A percentile compares a stretch with the other conserved stretches of the same genome.
These are phyloP conservation scores for Ampelocalamus luodianensis DNA, from an alignment of 176 grass and related monocot species.

Conservation along the genomic window DNA sequence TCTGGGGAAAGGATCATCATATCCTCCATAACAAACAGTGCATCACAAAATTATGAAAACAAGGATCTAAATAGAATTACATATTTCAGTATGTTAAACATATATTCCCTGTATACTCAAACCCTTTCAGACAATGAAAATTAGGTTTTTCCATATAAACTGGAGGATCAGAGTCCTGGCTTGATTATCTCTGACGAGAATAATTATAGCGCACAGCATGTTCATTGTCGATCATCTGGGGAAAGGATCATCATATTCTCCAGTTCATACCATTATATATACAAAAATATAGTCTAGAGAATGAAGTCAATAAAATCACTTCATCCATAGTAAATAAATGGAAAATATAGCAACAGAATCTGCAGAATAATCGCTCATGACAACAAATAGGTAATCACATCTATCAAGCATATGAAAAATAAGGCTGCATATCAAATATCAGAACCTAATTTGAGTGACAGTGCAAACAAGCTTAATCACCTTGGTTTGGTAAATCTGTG, in stretches of 20 bases:
- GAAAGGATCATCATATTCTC: conserved; percentile 58
- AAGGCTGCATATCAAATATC: background rate
- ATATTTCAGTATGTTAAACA: background rate
- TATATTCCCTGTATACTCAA: background rate
- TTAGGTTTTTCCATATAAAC: background rate
- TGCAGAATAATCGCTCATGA: too few species aligned
- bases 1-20: conserved; percentile 65
- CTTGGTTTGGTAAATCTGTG: background rate
- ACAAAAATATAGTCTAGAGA: background rate
- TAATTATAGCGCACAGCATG: conserved; percentile 26
- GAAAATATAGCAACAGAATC: background rate
- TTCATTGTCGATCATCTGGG: conserved; percentile 61
- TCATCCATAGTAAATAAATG: background rate
- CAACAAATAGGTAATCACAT: background rate
- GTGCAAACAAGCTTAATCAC: background rate
- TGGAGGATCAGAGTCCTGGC: conserved; percentile 38
- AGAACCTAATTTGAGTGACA: background rate
- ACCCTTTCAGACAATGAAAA: background rate
- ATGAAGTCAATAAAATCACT: background rate
- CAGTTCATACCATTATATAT: background rate
- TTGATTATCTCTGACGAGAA: conserved; percentile 41
- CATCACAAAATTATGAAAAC: background rate
- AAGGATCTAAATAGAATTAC: background rate
- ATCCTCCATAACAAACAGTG: conserved; percentile 9
- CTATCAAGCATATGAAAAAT: background rate